Percentiles rank a stretch among this genome's conserved stretches.
phyloP scores from a whole-genome alignment of 345 rosid genomes.

The Jatropha curcas region DNA sequence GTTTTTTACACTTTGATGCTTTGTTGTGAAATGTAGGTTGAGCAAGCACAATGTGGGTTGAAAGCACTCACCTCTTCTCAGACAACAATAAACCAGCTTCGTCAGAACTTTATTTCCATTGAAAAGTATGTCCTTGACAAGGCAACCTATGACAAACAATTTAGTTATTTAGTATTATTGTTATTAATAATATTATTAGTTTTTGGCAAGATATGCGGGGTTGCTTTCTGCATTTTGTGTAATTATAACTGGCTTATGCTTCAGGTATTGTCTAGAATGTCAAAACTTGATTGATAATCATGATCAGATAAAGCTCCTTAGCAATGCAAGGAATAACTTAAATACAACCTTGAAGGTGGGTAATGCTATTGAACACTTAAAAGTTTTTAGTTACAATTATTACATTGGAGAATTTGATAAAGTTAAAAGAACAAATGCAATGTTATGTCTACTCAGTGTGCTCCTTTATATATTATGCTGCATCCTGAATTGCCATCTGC shows the following conservation, averaged over 20 bases:
- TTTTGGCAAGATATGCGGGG: background rate
- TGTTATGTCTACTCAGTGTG: background rate
- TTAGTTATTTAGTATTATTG: background rate
- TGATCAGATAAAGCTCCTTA: slow-evolving; percentile 95
- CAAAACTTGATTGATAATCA: slow-evolving; percentile 97
- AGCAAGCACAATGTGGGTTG: slow-evolving; percentile 82
- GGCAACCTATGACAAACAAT: background rate
- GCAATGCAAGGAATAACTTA: slow-evolving; percentile 92
- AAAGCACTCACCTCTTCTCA: slow-evolving; percentile 72
- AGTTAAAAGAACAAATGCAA: background rate
- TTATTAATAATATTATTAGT: too few relatives aligned
- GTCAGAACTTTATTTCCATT: slow-evolving; percentile 78
- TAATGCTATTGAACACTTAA: background rate
- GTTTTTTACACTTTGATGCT: background rate
- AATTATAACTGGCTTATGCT: slow-evolving; percentile 15
- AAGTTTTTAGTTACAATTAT: background rate
- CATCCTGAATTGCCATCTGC: background rate
- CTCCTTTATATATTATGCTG: background rate
- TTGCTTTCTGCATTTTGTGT: background rate
- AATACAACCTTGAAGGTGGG: slow-evolving; percentile 84
- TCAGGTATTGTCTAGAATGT: slow-evolving; percentile 92
- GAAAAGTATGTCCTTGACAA: slow-evolving; percentile 56
- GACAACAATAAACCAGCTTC: slow-evolving; percentile 66
- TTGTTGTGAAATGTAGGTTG: slow-evolving; percentile 55
- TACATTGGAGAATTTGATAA: background rate